Evolutionary conservation across 352 stramenopile genomes (phyloP).

Genomic region (Phytopythium kandeliae): DNA sequence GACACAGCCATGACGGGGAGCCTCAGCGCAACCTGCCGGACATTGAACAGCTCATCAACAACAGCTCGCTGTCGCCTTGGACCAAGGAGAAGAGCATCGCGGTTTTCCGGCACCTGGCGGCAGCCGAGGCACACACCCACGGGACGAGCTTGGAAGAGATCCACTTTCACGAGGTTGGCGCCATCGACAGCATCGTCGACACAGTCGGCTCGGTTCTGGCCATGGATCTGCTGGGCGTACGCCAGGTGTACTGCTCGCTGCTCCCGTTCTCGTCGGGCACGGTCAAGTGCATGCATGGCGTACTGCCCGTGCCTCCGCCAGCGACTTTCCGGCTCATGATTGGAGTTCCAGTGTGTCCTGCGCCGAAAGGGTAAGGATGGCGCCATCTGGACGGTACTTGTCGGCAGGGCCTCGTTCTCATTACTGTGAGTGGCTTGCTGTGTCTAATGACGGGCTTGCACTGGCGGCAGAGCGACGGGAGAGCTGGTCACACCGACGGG

Average conservation of each 20-base stretch:
- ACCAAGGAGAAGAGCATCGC: conserved; percentile 88
- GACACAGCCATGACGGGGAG: conserved; percentile 35
- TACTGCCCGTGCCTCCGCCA: conserved; percentile 93
- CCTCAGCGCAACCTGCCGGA: conserved; percentile 88
- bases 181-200: conserved; percentile 97
- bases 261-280: conserved; percentile 90
- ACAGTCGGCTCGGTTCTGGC: conserved; percentile 94
- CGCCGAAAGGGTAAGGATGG: conserved; percentile 63
- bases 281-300: conserved; percentile 93
- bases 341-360: conserved; percentile 89
- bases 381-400: too few relatives aligned
- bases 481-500: conserved; percentile 97
- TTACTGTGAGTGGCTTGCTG: too few relatives aligned
- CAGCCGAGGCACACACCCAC: conserved; percentile 93
- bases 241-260: conserved; percentile 79
- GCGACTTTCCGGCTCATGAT: conserved; percentile 95
- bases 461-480: conserved; percentile 47
- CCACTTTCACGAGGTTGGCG: conserved; percentile 98
- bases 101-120: conserved; percentile 90
- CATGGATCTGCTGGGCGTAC: conserved; percentile 89
- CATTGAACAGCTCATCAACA: conserved; percentile 85
- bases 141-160: conserved; percentile 90
- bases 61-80: conserved; percentile 77
- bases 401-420: too few relatives aligned
- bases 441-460: too few relatives aligned